These are phyloP conservation scores for Aspergillus intermedius DNA, from an alignment of 2,329 filamentous ascomycete genomes.

Conservation along the genomic window DNA sequence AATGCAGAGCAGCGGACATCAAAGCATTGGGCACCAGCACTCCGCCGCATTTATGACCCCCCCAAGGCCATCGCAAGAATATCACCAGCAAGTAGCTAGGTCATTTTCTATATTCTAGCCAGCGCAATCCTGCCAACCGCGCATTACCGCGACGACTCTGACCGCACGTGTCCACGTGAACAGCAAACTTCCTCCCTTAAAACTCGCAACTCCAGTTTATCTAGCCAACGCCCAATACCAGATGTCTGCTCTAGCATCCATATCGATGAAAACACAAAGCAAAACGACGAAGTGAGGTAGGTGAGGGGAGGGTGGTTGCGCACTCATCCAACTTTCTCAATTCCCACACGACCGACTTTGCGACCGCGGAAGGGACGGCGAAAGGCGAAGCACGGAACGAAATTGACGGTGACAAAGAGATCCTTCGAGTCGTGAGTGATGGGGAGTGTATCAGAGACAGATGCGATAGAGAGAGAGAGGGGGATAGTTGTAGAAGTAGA, in stretches of 20 bases:
- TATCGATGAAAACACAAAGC: neutral
- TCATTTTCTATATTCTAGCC: neutral
- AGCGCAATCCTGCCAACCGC: neutral
- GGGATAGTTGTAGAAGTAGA: neutral
- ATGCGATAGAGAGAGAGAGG: neutral
- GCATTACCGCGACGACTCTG: neutral
- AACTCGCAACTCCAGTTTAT: neutral
- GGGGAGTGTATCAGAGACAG: neutral
- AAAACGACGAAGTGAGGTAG: neutral
- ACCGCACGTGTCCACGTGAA: neutral
- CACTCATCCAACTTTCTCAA: conserved; percentile 3
- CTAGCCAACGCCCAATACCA: neutral
- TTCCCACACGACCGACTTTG: neutral
- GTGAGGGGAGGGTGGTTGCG: conserved; percentile 1
- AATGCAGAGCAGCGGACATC: neutral
- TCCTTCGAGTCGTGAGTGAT: too few relatives aligned
- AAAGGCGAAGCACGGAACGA: neutral
- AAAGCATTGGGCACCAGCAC: neutral
- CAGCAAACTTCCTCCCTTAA: neutral
- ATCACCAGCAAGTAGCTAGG: neutral
- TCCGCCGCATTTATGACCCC: neutral
- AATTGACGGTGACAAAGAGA: neutral
- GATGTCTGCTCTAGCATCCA: neutral
- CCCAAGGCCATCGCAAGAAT: neutral
- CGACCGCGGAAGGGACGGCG: neutral